These are phyloP conservation scores for Phellopilus nigrolimitatus DNA, from an alignment of 1,284 basidiomycete species.

Conservation along the genomic window DNA sequence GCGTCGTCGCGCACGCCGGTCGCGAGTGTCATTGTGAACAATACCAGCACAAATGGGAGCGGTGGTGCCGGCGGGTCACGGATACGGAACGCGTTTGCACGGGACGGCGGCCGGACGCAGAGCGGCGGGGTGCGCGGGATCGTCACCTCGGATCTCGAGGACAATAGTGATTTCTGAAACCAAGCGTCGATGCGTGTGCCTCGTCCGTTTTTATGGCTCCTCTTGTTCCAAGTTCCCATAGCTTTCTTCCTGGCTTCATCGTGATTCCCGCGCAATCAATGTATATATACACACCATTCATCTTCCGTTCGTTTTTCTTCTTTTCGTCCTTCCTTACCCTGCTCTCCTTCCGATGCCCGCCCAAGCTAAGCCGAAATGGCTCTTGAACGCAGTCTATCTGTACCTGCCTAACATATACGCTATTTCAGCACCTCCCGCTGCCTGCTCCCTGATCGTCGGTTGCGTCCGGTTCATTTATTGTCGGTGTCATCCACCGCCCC, in stretches of 20 bases:
- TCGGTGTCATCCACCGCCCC: neutral
- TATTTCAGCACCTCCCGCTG: neutral
- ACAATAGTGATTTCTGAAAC: slow-evolving; percentile 31
- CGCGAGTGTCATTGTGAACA: slow-evolving; percentile 23
- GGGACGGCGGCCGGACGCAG: slow-evolving; percentile 75
- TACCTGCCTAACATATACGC: neutral
- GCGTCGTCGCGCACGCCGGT: slow-evolving; percentile 14
- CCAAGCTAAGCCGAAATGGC: neutral
- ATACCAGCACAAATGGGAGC: slow-evolving; percentile 30
- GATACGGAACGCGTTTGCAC: slow-evolving; percentile 64
- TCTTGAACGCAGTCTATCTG: neutral
- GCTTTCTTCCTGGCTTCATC: neutral
- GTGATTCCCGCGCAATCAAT: neutral
- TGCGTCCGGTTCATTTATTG: neutral
- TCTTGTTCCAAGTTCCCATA: neutral
- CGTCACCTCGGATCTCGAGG: slow-evolving; percentile 39
- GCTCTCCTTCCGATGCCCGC: neutral
- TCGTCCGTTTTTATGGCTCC: neutral
- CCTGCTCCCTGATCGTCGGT: too few species aligned
- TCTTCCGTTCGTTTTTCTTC: neutral
- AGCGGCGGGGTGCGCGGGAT: slow-evolving; percentile 75
- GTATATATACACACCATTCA: slow-evolving; percentile 2
- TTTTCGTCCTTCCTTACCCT: neutral
- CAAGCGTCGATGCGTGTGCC: neutral
- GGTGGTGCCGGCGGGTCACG: slow-evolving; percentile 30